Evolutionary conservation across 2,329 filamentous ascomycete species (phyloP), one percentile per base, ranked within the genome.

Genomic region (Cadophora sp.): DNA sequence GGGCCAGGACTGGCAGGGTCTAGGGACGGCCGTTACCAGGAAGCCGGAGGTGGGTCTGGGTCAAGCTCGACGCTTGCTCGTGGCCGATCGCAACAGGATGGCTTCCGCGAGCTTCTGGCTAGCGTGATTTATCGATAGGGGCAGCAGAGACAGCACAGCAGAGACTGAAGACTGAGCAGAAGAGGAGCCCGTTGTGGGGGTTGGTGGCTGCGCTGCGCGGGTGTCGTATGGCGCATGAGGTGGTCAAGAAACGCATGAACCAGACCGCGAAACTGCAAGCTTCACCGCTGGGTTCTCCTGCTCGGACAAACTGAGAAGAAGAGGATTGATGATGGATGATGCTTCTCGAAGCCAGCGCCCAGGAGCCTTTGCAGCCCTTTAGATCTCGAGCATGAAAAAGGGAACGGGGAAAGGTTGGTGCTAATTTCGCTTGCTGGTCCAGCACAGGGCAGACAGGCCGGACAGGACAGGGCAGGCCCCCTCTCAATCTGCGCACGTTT

Each of bases 31-130:
- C 64, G 67, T 71, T 74, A 73, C 75, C 75, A 76, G 68, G 59
- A 70, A 76, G 71, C 70, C 65, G 74, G 72, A 74, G 73, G 74
- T 71, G 75, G 75, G 75, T 75, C 73, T 66, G 64, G 31, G 55
- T 55, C 51, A 55, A 55, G 51, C 51, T 55, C 51, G 51, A 55
- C 51, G 51, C 51, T 55, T 55, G 51, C 51, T 55, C 51, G 51
- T 37, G 72, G 74, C 62, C 69, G 72, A 76, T 75, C 73, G 70
- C 70, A 70, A 73, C 68, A 72, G 73, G 74, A 73, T 63, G 67
- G 60, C 48, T 56, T 66, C 68, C 64, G 66, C 61, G 68, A 69
- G 64, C 59, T 61, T 73, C 53, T 62, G 67, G 64, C 60, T 73
- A 74, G 71, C 70, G 71, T 66, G 58, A 66, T 48, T 62, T 27